phyloP scores from a whole-genome alignment of 306 rosid genomes.

The Quercus robur region DNA sequence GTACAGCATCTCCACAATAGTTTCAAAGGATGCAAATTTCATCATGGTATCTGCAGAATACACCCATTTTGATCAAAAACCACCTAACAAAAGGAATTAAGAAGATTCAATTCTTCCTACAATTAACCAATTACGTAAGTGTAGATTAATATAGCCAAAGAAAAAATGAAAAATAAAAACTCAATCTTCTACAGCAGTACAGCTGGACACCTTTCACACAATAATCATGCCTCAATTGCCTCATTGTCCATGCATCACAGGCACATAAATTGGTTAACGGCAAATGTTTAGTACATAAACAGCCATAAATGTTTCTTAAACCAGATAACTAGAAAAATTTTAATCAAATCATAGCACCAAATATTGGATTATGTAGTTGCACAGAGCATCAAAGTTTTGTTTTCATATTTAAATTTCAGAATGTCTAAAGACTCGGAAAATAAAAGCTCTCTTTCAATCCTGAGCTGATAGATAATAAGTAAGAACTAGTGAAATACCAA shows the following conservation, averaged over 20 bases:
- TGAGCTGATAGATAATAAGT: not conserved
- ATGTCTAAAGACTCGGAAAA: not conserved
- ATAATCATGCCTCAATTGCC: not conserved
- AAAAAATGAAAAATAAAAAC: not conserved
- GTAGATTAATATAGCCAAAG: not conserved
- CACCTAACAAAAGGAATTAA: not conserved
- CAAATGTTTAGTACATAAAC: not conserved
- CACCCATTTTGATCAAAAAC: not conserved
- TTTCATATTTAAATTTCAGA: no score
- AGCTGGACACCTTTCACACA: not conserved
- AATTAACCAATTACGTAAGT: not conserved
- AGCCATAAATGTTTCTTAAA: not conserved
- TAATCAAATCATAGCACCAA: not conserved
- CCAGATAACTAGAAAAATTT: not conserved
- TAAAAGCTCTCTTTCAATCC: not conserved
- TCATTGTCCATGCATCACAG: not conserved
- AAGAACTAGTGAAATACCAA: not conserved
- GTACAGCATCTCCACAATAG: constrained; percentile 56
- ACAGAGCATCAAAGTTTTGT: not conserved
- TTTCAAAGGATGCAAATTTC: constrained; percentile 82
- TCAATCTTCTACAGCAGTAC: not conserved
- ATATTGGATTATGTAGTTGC: not conserved
- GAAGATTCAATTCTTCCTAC: not conserved
- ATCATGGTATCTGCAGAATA: constrained; percentile 64
- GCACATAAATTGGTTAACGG: not conserved